These are phyloP conservation scores for Curvularia hawaiiensis DNA, from an alignment of 2,329 filamentous ascomycete species.

Conservation along the genomic window DNA sequence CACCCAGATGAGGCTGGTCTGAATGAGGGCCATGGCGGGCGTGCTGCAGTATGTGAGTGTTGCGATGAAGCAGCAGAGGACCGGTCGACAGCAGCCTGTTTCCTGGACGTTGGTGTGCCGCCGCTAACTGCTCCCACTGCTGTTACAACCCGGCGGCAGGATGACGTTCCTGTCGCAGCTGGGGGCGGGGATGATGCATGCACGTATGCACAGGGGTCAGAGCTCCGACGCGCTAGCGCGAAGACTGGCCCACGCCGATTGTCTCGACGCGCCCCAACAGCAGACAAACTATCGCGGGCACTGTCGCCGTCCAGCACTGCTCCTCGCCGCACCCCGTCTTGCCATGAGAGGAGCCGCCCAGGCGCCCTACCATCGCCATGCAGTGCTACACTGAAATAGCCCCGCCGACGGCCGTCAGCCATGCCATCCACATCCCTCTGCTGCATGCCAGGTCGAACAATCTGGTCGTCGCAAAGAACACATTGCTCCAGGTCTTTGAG, in stretches of 20 bases:
- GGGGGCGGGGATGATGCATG: slow-evolving; percentile 15
- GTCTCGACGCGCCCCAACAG: slow-evolving; percentile 28
- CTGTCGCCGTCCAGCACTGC: slow-evolving; percentile 4
- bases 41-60: not conserved
- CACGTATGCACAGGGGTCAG: slow-evolving; percentile 10
- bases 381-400: slow-evolving; percentile 97
- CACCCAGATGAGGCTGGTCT: slow-evolving; percentile 92
- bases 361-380: slow-evolving; percentile 59
- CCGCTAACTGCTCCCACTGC: not conserved
- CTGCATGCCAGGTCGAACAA: slow-evolving; percentile 77
- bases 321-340: slow-evolving; percentile 4
- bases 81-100: not conserved
- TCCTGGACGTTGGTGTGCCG: not conserved
- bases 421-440: slow-evolving; percentile 81
- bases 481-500: slow-evolving; percentile 88
- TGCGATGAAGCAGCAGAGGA: not conserved
- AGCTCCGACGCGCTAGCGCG: slow-evolving; percentile 16
- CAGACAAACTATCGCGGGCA: slow-evolving; percentile 14
- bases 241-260: slow-evolving; percentile 5
- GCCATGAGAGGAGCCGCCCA: slow-evolving; percentile 25
- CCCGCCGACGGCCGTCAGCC: slow-evolving; percentile 91
- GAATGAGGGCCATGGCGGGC: slow-evolving; percentile 69
- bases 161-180: slow-evolving; percentile 18
- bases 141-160: slow-evolving; percentile 4
- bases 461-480: slow-evolving; percentile 89